Evolutionary conservation across 768 basidiomycete genomes (phyloP).

Genomic region (Trametes punicea): DNA sequence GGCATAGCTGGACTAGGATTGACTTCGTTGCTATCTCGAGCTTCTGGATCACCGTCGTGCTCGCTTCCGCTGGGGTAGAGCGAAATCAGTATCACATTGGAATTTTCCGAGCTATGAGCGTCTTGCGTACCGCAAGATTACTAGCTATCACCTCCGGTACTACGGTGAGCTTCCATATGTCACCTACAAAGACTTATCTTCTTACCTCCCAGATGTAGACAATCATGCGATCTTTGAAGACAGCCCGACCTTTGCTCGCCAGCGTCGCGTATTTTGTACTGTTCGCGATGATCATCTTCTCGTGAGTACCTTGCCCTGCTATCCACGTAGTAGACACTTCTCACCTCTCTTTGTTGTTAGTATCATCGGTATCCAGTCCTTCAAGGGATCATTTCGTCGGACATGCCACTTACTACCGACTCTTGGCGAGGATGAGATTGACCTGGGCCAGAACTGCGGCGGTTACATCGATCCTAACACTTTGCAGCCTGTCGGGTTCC

Average conservation of each 20-base stretch:
- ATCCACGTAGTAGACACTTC: background rate
- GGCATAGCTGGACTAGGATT: slow-evolving; percentile 90
- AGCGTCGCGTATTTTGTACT: slow-evolving; percentile 89
- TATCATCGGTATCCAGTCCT: slow-evolving; percentile 92
- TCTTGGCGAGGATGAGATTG: slow-evolving; percentile 48
- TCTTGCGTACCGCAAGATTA: slow-evolving; percentile 77
- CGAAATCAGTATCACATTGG: slow-evolving; percentile 70
- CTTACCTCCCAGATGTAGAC: slow-evolving; percentile 40
- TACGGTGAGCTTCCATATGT: slow-evolving; percentile 52
- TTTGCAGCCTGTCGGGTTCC: slow-evolving; percentile 42
- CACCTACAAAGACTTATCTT: background rate
- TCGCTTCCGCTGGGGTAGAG: slow-evolving; percentile 71
- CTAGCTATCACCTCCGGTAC: slow-evolving; percentile 90
- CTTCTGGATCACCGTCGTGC: slow-evolving; percentile 82
- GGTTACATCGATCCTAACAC: slow-evolving; percentile 68
- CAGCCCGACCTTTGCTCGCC: slow-evolving; percentile 83
- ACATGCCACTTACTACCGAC: slow-evolving; percentile 55
- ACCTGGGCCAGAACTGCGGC: slow-evolving; percentile 68
- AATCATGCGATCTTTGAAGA: slow-evolving; percentile 90
- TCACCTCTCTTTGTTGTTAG: slow-evolving; percentile 32
- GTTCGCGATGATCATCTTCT: slow-evolving; percentile 87
- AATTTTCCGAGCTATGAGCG: slow-evolving; percentile 84
- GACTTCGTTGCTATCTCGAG: slow-evolving; percentile 82
- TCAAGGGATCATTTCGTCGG: slow-evolving; percentile 78
- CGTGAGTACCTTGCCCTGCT: slow-evolving; percentile 45